Evolutionary conservation across 192 early-diverging fungal genomes (phyloP).

Genomic region (Umbelopsis sp.): DNA sequence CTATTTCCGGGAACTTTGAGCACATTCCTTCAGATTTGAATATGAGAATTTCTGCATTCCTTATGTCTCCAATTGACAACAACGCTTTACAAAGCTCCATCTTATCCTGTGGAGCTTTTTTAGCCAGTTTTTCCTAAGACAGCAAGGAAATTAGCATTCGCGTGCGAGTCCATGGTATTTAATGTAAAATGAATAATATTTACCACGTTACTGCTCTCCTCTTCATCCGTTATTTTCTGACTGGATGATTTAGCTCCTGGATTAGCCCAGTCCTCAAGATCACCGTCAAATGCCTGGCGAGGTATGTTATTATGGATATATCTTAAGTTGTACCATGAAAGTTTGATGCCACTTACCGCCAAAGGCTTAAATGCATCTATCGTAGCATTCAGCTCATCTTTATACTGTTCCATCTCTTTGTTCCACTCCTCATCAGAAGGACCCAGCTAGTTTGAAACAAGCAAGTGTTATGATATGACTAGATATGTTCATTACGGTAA

Average conservation of each 20-base stretch:
- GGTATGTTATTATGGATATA: background rate
- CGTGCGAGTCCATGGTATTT: background rate
- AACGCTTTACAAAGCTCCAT: constrained; percentile 61
- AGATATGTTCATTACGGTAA: background rate
- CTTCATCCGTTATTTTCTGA: background rate
- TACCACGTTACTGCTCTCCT: background rate
- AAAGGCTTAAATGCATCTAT: constrained; percentile 45
- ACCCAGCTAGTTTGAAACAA: constrained; percentile 33
- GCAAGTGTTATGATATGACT: background rate
- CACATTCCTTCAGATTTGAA: constrained; percentile 52
- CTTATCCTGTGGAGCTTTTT: constrained; percentile 57
- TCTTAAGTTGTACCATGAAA: background rate
- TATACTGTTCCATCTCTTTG: constrained; percentile 46
- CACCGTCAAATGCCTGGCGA: background rate
- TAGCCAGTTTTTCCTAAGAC: background rate
- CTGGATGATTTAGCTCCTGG: background rate
- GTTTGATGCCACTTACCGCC: constrained; percentile 32
- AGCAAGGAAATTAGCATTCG: background rate
- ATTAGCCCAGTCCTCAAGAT: constrained; percentile 11
- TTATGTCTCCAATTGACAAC: constrained; percentile 63
- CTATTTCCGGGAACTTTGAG: constrained; percentile 60
- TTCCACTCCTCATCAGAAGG: constrained; percentile 55
- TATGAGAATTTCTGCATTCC: constrained; percentile 53
- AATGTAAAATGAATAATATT: no score
- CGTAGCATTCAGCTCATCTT: constrained; percentile 42